Evolutionary conservation across 2,329 filamentous ascomycete genomes (phyloP).

Genomic region (Pseudogymnoascus sp.): DNA sequence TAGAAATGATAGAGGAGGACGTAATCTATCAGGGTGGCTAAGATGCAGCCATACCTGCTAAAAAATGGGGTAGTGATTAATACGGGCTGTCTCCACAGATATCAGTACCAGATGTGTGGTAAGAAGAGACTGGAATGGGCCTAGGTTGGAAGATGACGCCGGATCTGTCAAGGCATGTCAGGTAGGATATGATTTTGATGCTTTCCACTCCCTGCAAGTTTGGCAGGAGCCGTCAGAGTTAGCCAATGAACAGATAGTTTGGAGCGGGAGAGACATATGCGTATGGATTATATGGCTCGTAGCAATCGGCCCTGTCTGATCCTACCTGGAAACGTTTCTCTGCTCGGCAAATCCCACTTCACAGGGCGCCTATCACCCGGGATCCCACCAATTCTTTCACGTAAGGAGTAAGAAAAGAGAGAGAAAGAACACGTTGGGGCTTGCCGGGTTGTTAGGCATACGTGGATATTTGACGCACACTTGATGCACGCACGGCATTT

Average conservation of each 20-base stretch:
- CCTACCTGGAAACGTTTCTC: constrained; percentile 6
- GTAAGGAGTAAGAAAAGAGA: neutral
- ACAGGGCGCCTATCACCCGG: neutral
- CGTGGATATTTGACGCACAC: neutral
- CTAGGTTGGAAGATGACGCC: neutral
- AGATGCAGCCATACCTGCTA: neutral
- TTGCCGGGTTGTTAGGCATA: neutral
- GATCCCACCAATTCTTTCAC: neutral
- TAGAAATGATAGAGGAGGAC: neutral
- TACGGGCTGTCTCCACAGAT: neutral
- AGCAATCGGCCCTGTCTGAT: constrained; percentile 2
- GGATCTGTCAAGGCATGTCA: neutral
- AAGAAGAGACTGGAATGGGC: neutral
- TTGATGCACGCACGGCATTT: constrained; percentile 5
- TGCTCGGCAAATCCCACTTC: neutral
- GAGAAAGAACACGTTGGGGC: neutral
- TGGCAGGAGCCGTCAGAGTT: neutral
- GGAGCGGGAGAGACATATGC: neutral
- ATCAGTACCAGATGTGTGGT: neutral
- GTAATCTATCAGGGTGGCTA: neutral
- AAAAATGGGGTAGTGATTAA: neutral
- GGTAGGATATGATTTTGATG: neutral
- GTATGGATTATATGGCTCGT: neutral
- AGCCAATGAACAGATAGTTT: neutral
- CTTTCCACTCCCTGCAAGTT: neutral